phyloP scores from a whole-genome alignment of 2,329 filamentous ascomycete species.

The Monosporascus sp. region DNA sequence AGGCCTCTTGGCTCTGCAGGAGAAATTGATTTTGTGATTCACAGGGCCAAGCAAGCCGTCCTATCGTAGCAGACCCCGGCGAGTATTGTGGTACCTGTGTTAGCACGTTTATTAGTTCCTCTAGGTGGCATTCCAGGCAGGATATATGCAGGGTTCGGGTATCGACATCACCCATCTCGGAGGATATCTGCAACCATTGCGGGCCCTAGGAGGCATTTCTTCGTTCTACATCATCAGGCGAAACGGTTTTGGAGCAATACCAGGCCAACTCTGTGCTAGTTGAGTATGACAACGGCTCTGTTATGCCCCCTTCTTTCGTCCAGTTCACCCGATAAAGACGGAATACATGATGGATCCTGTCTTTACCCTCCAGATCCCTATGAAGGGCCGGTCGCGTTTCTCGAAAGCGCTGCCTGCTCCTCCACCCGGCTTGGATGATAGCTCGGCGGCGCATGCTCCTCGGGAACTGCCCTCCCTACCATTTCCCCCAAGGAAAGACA shows the following conservation, averaged over 20 bases:
- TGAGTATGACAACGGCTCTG: constrained; percentile 16
- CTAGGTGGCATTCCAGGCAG: neutral
- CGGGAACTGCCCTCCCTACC: constrained; percentile 19
- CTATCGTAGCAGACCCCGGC: neutral
- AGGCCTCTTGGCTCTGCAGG: neutral
- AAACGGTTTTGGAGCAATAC: constrained; percentile 14
- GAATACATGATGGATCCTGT: constrained; percentile 10
- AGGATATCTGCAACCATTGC: constrained; percentile 20
- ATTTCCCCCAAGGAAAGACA: constrained; percentile 24
- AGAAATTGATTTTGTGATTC: neutral
- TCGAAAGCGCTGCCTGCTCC: constrained; percentile 53
- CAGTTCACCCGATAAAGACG: constrained; percentile 16
- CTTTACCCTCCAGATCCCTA: constrained; percentile 25
- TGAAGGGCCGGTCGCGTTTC: constrained; percentile 48
- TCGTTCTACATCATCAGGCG: constrained; percentile 17
- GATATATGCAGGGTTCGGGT: neutral
- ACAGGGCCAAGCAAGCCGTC: neutral
- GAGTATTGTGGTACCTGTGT: neutral
- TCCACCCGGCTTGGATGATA: constrained; percentile 29
- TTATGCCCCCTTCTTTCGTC: constrained; percentile 11
- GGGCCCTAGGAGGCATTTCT: constrained; percentile 8
- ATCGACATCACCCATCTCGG: neutral
- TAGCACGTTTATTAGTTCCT: neutral
- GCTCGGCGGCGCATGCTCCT: constrained; percentile 11
- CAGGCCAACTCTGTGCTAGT: constrained; percentile 6